Conservation (phyloP, 140 eudicot genomes). For the Ambrosia hybrid region DNA sequence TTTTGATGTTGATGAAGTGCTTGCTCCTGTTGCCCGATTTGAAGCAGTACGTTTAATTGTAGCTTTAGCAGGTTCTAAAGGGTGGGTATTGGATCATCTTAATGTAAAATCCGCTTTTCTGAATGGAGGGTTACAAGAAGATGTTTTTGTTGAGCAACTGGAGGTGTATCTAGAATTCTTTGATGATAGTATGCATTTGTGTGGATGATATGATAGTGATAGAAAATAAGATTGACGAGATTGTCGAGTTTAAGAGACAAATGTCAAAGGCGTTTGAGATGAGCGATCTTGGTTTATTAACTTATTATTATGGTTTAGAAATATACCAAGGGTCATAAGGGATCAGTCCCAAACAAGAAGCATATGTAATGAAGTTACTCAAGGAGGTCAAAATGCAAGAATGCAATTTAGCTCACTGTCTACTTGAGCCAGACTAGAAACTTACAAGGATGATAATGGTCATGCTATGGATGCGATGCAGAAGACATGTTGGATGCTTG, state of each 20-base stretch:
- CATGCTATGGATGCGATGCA: no score
- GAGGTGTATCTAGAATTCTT: neutral
- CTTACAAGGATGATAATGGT: no score
- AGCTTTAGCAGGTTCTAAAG: neutral
- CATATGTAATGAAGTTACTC: no score
- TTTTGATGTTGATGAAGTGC: neutral
- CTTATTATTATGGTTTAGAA: neutral
- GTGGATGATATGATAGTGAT: neutral
- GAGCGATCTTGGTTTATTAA: neutral
- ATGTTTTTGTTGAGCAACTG: neutral
- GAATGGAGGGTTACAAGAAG: neutral
- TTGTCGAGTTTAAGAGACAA: neutral
- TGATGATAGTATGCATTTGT: neutral
- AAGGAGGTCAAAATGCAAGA: no score
- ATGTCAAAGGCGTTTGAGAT: neutral
- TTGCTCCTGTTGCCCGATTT: neutral
- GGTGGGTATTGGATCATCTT: neutral
- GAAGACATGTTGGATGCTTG: no score
- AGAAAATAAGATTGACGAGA: neutral
- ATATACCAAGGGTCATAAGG: neutral
- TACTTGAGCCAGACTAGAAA: no score
- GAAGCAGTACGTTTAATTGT: neutral
- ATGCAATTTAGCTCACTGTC: no score
- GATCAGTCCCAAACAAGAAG: no score
- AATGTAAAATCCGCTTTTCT: neutral